Evolutionary conservation across 257 asterid genomes (phyloP).

Genomic region (Sherardia arvensis): DNA sequence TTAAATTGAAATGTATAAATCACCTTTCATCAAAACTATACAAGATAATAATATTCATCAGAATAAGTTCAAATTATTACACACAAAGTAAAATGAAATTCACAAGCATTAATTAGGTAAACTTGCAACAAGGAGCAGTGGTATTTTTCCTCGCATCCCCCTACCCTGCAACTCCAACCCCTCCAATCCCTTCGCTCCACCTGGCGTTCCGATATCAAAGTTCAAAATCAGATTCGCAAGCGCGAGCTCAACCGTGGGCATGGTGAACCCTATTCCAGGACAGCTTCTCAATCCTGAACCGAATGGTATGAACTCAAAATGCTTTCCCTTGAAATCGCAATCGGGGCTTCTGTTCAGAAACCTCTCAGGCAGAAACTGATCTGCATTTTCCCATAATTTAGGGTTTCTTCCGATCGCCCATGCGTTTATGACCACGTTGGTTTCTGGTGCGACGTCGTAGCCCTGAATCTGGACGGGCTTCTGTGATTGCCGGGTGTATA

Average conservation of each 20-base stretch:
- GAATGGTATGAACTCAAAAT: background rate
- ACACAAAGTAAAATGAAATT: too few species aligned
- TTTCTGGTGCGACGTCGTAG: background rate
- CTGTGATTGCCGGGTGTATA: background rate
- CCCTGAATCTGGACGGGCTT: background rate
- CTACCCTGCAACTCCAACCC: background rate
- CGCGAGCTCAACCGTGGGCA: background rate
- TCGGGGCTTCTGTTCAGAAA: background rate
- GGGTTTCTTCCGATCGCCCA: too few species aligned
- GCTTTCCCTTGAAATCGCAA: background rate
- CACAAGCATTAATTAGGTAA: too few species aligned
- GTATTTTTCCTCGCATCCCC: background rate
- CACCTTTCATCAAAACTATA: too few species aligned
- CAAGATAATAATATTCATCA: too few species aligned
- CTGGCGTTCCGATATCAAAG: background rate
- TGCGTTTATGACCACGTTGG: too few species aligned
- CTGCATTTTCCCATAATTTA: background rate
- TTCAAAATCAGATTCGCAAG: background rate
- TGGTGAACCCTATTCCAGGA: background rate
- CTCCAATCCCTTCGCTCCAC: background rate
- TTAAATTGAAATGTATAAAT: too few species aligned
- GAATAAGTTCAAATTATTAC: too few species aligned
- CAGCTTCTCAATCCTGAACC: too few species aligned
- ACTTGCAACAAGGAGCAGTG: background rate
- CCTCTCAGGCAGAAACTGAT: background rate